Conservation (phyloP, 345 rosid genomes). For the Citrus trifoliata region DNA sequence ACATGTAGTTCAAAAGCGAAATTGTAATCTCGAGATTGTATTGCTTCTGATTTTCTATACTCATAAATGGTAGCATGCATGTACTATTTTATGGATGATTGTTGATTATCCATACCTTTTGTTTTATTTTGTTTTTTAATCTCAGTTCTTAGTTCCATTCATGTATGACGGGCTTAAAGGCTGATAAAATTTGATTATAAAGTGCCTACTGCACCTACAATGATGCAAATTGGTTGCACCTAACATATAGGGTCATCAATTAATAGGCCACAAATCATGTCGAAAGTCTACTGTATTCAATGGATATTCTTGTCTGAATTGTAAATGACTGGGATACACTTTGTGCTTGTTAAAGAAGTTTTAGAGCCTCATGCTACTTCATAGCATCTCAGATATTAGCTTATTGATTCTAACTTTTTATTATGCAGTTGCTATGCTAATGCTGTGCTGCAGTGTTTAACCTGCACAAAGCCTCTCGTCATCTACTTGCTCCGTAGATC, state of each 20-base stretch:
- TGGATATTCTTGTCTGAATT: background rate
- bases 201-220: background rate
- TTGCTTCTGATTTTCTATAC: background rate
- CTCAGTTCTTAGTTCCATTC: background rate
- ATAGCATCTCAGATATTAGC: background rate
- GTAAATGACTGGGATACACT: background rate
- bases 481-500: slow-evolving; percentile 63
- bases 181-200: background rate
- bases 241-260: background rate
- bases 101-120: background rate
- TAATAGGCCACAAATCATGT: background rate
- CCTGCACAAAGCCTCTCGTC: slow-evolving; percentile 76
- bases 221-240: background rate
- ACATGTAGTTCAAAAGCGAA: background rate
- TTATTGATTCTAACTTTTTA: slow-evolving; percentile 1
- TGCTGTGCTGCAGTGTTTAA: slow-evolving; percentile 80
- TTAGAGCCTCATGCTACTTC: background rate
- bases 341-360: slow-evolving; percentile 6
- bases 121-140: background rate
- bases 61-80: background rate
- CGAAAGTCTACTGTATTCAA: background rate
- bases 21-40: background rate
- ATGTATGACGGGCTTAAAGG: background rate
- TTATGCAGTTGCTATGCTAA: slow-evolving; percentile 84
- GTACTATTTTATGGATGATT: background rate